A percentile compares a stretch with the other conserved stretches of the same genome.
Evolutionary conservation across 306 rosid genomes (phyloP).

Genomic region (Hylodesmum podocarpum): DNA sequence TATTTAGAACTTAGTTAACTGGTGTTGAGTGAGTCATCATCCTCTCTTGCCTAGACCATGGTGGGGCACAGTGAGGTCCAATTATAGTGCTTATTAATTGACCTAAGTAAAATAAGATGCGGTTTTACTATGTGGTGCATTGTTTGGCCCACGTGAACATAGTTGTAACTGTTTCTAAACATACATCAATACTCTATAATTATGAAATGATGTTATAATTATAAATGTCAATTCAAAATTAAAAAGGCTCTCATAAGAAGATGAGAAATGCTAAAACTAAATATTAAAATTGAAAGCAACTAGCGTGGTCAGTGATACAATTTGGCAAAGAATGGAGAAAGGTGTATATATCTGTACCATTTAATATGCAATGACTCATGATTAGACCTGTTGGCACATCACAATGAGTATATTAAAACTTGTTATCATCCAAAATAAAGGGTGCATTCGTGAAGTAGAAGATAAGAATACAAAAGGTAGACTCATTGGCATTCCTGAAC

Average conservation of each 20-base stretch:
- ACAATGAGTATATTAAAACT: not conserved
- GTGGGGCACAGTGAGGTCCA: not conserved
- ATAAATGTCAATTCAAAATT: not conserved
- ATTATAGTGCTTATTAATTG: not conserved
- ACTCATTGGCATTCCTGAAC: not conserved
- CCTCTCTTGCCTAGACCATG: not conserved
- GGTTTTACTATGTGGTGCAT: not conserved
- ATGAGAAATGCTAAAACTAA: not conserved
- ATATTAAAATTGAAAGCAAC: not conserved
- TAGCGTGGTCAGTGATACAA: not conserved
- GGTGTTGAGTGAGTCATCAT: not conserved
- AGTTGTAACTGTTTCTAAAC: not conserved
- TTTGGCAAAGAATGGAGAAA: not conserved
- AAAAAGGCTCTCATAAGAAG: not conserved
- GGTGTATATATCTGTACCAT: not conserved
- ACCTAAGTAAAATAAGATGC: not conserved
- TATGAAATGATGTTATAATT: not conserved
- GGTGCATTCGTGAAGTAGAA: slow-evolving; percentile 28
- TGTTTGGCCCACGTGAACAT: slow-evolving; percentile 9
- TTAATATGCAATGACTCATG: slow-evolving; percentile 1
- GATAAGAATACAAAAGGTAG: slow-evolving; percentile 15
- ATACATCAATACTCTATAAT: not conserved
- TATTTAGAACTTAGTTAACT: not conserved
- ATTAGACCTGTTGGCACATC: not conserved
- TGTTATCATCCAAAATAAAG: not conserved